phyloP scores from a whole-genome alignment of 208 protist genomes.

The Trichomonas tenax region DNA sequence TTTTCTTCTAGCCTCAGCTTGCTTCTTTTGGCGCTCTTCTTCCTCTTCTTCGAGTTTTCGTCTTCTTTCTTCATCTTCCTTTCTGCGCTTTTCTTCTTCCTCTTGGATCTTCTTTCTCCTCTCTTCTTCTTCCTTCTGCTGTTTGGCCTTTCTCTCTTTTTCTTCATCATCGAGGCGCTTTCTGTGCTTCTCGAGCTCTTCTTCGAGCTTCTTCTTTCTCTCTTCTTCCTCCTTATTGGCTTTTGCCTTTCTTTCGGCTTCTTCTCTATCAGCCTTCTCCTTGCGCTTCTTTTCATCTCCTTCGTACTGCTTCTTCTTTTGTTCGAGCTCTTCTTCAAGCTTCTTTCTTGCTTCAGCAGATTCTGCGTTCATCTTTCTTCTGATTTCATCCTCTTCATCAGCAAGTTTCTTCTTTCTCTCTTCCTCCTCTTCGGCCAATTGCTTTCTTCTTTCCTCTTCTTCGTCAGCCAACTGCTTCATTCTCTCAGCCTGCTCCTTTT shows the following conservation, averaged over 20 bases:
- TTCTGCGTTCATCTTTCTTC: background rate
- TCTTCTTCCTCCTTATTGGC: background rate
- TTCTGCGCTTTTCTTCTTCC: background rate
- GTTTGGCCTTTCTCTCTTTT: background rate
- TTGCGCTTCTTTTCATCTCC: background rate
- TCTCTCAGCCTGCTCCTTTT: background rate
- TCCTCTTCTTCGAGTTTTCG: background rate
- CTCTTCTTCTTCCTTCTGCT: background rate
- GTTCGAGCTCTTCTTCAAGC: background rate
- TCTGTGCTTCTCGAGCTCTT: background rate
- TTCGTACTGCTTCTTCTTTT: background rate
- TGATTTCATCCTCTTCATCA: background rate
- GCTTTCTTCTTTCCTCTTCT: background rate
- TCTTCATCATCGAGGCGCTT: background rate
- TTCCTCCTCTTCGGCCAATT: background rate
- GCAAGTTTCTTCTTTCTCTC: background rate
- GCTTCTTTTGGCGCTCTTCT: background rate
- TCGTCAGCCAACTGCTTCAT: background rate
- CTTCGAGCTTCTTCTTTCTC: background rate
- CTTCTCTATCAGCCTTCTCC: background rate
- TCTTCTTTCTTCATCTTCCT: background rate
- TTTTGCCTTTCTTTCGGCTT: background rate
- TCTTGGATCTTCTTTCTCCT: background rate
- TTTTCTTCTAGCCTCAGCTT: background rate
- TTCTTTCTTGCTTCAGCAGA: background rate